phyloP scores from a whole-genome alignment of 2,329 filamentous ascomycete genomes.

The Aureobasidium lini region DNA sequence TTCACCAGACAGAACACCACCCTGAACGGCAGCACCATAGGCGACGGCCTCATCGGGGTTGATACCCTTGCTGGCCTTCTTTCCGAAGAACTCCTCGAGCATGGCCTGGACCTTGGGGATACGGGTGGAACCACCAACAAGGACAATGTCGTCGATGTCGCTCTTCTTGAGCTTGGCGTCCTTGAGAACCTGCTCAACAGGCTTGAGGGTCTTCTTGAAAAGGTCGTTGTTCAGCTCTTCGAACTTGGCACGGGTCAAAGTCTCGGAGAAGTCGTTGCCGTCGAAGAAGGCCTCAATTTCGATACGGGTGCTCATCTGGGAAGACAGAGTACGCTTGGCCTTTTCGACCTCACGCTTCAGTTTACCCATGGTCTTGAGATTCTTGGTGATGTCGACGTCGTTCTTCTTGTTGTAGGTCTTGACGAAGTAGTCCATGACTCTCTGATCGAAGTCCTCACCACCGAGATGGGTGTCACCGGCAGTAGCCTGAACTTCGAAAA shows the following conservation, averaged over 20 bases:
- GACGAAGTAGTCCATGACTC: slow-evolving; percentile 90
- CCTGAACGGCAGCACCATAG: slow-evolving; percentile 94
- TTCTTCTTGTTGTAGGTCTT: slow-evolving; percentile 99
- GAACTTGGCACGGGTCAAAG: slow-evolving; percentile 96
- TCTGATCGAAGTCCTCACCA: slow-evolving; percentile 98
- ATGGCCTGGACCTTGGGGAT: slow-evolving; percentile 95
- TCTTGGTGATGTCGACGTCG: slow-evolving; percentile 83
- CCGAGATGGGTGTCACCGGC: slow-evolving; percentile 95
- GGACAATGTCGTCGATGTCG: slow-evolving; percentile 92
- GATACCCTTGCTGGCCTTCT: slow-evolving; percentile 98
- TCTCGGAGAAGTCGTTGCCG: slow-evolving; percentile 97
- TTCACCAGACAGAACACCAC: slow-evolving; percentile 88
- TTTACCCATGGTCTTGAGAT: slow-evolving; percentile 97
- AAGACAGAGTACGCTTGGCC: slow-evolving; percentile 85
- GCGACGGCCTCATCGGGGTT: slow-evolving; percentile 99
- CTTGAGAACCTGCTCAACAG: slow-evolving; percentile 96
- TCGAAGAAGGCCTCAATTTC: slow-evolving; percentile 97
- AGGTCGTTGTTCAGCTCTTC: slow-evolving; percentile 98
- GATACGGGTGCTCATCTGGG: slow-evolving; percentile 36
- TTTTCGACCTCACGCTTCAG: slow-evolving; percentile 99
- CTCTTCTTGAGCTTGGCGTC: slow-evolving; percentile 95
- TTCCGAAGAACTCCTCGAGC: slow-evolving; percentile 95
- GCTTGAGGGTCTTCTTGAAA: slow-evolving; percentile 99
- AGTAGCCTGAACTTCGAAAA: slow-evolving; percentile 90
- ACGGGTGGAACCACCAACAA: slow-evolving; percentile 97